Base-by-base conservation (phyloP, 2,329 filamentous ascomycete genomes). In the Botryosphaeria dothidea region DNA sequence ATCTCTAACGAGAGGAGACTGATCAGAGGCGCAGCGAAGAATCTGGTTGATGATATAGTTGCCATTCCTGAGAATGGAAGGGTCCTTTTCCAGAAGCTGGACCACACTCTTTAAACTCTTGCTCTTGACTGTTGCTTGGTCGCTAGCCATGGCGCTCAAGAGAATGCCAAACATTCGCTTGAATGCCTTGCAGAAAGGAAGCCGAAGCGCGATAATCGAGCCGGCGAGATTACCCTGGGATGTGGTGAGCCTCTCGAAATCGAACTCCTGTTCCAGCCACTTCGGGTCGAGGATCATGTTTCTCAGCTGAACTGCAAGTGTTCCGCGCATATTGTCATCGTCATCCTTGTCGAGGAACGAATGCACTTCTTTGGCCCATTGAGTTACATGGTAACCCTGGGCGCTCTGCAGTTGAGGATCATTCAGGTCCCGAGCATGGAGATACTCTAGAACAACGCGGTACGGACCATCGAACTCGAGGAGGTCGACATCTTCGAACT, bases 41-140 rank as follows among this genome's bases (percentile, higher is more conserved):
- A 99, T 94, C 31, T 91, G 84, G 48, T 87, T 85, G 69, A 96
- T 88, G 45, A 97, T 89, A 17, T 86, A 85, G 17, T 88, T 87
- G 65, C 92, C 89, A 66, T 90, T 87, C 71, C 96, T 92, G 21
- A 99, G 86, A 57, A 98, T 92, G 11, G 90, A 90, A 0, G 94
- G 91, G 71, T 99, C 94, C 19, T 93, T 97, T 73, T 97, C 93
- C 11, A 99, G 83, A 65, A 99, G 89, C 69, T 94, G 90, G 62
- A 92, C 92, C 65, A 99, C 87, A 73, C 93, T 96, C 76, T 95
- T 96, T 70, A 98, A 80, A 74, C 92, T 95, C 76, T 94, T 92
- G 76, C 92, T 97, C 70, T 93, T 90, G 51, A 98, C 91, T 9
- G 93, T 97, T 25, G 93, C 92, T 74, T 96, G 92, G 68, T 97